Conservation (phyloP, 2,329 filamentous ascomycete genomes). For the Sclerotinia sclerotiorum region DNA sequence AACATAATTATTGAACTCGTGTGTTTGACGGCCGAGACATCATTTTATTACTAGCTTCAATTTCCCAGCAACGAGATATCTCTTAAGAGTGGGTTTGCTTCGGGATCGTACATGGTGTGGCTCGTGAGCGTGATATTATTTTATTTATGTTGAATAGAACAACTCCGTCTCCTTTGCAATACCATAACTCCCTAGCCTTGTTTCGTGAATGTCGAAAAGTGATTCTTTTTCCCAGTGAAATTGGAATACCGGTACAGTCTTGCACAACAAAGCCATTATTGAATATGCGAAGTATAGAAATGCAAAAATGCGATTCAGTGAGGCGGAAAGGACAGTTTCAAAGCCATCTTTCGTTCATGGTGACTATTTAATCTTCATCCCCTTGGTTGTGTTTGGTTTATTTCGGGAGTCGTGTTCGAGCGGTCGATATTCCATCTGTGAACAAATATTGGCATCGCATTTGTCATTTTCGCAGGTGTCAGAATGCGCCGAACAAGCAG, state of each 20-base stretch:
- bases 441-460: not conserved
- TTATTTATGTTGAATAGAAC: not conserved
- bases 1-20: not conserved
- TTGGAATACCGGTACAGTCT: not conserved
- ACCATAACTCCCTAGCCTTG: not conserved
- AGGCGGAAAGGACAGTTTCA: not conserved
- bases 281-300: not conserved
- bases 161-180: not conserved
- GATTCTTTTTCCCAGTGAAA: not conserved
- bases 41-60: not conserved
- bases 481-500: not conserved
- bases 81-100: not conserved
- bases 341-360: not conserved
- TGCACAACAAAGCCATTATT: not conserved
- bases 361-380: not conserved
- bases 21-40: not conserved
- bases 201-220: not conserved
- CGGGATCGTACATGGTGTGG: not conserved
- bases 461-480: constrained; percentile 4
- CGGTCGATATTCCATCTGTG: not conserved
- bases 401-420: not conserved
- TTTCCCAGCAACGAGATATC: too few species aligned
- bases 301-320: not conserved
- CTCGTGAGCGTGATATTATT: not conserved
- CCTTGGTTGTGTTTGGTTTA: not conserved